Base-by-base conservation (phyloP, 805 yeast species). In the Ogataea minuta region DNA sequence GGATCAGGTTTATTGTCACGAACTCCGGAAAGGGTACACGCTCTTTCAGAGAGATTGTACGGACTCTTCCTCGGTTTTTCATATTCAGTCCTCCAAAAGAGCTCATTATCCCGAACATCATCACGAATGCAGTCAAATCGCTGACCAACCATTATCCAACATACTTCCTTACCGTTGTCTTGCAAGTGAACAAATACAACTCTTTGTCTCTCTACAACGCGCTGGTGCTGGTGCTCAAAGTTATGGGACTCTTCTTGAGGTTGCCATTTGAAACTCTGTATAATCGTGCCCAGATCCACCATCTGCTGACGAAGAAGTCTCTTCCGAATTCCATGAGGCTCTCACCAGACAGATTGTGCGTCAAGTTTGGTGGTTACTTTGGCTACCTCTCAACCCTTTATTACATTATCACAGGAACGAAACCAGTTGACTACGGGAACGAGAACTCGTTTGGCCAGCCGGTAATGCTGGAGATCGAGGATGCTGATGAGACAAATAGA, bases 251-350 rank as follows among this genome's bases (percentile, higher is more conserved):
- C 27, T 76, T 83, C 44, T 70, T 89, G 40, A 81, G 80, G 56
- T 68, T 93, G 45, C 99, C 99, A 3, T 73, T 89, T 36, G 99
- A 91, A 55, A 89, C 95, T 10, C 60, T 91, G 28, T 72, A 87
- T 43, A 71, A 95, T 44, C 78, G 96, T 48, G 89, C 91, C 11
- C 97, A 91, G 58, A 77, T 88, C 8, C 68, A 77, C 39, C 79
- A 77, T 54, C 68, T 88, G 45, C 50, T 83, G 15, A 52, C 56
- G 0, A 49, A 53, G 16, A 64, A 62, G 14, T 37, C 44, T 2
- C 35, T 56, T 12, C 78, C 75, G 34, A 59, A 56, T 57, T 68
- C 57, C 40, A 65, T 66, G 49, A 72, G 76, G 28, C 67, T 81
- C 8, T 60, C 62, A 3, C 58, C 65, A 6, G 67, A 68, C 13